Evolutionary conservation across 1,139 yeast genomes (phyloP).

Genomic region (Saccharomyces hybrid): DNA sequence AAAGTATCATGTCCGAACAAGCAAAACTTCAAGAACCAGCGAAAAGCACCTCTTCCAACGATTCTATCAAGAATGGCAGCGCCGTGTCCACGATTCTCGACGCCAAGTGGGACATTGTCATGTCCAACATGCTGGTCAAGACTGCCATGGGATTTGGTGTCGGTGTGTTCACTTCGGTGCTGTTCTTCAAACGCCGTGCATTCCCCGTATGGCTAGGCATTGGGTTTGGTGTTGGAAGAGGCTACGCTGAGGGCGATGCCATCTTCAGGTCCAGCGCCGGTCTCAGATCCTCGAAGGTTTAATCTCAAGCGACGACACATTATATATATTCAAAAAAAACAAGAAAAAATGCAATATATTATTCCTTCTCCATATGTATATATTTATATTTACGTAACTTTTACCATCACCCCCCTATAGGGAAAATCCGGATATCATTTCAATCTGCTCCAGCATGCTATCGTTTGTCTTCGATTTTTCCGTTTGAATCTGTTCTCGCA

Average conservation of each 20-base stretch:
- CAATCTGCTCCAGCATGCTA: slow-evolving; percentile 52
- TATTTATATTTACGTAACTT: not conserved
- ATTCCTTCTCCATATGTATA: not conserved
- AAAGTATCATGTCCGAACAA: slow-evolving; percentile 5
- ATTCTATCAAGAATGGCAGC: not conserved
- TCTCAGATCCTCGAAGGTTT: slow-evolving; percentile 50
- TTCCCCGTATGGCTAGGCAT: slow-evolving; percentile 97
- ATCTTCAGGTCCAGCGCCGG: slow-evolving; percentile 82
- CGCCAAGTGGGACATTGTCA: slow-evolving; percentile 94
- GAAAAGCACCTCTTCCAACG: not conserved
- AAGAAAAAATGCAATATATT: not conserved
- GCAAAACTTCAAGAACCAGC: not conserved
- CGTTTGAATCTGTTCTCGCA: slow-evolving; percentile 36
- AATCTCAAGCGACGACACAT: not conserved
- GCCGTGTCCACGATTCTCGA: slow-evolving; percentile 45
- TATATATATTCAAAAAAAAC: slow-evolving; percentile 1
- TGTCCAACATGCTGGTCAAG: slow-evolving; percentile 89
- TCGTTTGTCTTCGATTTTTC: slow-evolving; percentile 41
- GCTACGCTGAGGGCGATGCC: slow-evolving; percentile 96
- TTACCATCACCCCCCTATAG: slow-evolving; percentile 17
- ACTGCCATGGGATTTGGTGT: slow-evolving; percentile 97
- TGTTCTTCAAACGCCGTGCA: slow-evolving; percentile 85
- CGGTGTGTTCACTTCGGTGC: slow-evolving; percentile 90
- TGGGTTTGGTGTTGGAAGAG: slow-evolving; percentile 96
- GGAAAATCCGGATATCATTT: slow-evolving; percentile 48